Percentiles rank a stretch among this genome's conserved stretches.
Evolutionary conservation across 164 flowering plant species (phyloP).

Genomic region (Echeveria elegans): DNA sequence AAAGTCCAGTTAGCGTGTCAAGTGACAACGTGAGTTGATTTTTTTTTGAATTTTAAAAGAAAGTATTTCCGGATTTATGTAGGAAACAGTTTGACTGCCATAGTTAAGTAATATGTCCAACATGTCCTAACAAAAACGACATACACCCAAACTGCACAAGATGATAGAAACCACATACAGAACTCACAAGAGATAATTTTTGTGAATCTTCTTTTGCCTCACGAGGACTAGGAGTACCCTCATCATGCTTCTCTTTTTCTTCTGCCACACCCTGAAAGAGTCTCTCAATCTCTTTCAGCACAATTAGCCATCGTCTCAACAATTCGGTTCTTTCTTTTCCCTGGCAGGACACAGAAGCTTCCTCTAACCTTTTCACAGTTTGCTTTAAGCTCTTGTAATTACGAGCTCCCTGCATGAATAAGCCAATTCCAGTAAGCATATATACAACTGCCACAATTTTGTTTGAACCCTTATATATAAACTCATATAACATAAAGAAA

Average conservation of each 20-base stretch:
- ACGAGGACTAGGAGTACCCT: conserved; percentile 30
- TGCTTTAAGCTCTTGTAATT: conserved; percentile 48
- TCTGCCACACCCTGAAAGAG: conserved; percentile 20
- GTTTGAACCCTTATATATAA: background rate
- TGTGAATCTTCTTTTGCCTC: conserved; percentile 42
- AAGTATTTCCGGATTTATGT: background rate
- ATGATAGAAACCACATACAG: background rate
- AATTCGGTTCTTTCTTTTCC: conserved; percentile 74
- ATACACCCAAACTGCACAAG: background rate
- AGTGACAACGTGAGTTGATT: background rate
- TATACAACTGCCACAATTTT: background rate
- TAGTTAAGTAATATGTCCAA: background rate
- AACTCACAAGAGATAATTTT: conserved; percentile 45
- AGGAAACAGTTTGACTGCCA: background rate
- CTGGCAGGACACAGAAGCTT: conserved; percentile 69
- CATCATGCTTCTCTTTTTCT: conserved; percentile 24
- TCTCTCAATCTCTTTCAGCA: conserved; percentile 58
- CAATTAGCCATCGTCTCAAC: conserved; percentile 67
- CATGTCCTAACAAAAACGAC: background rate
- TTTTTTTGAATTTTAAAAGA: background rate
- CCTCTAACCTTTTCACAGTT: conserved; percentile 75
- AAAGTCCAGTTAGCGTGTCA: background rate
- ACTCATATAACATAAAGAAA: background rate
- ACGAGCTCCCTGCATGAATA: conserved; percentile 36
- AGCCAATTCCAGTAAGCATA: background rate